A percentile compares a stretch with the other conserved stretches of the same genome.
Conservation (phyloP, 2,329 filamentous ascomycete genomes). For the Penicillium sp. region DNA sequence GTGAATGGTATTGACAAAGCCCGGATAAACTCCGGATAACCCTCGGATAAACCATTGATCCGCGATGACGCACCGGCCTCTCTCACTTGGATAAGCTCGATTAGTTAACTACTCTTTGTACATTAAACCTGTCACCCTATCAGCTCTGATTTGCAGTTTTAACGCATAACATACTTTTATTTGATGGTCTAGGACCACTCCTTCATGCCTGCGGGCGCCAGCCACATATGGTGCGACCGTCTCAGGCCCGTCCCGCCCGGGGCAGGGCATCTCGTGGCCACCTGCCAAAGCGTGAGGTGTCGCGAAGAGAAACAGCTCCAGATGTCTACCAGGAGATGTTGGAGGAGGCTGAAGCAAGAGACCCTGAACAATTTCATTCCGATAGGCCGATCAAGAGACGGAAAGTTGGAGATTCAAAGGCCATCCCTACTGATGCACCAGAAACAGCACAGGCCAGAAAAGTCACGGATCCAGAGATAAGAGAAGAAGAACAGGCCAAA, state of each 20-base stretch:
- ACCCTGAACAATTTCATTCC: conserved; percentile 21
- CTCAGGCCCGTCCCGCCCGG: conserved; percentile 14
- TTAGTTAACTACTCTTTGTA: neutral
- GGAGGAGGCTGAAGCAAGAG: conserved; percentile 36
- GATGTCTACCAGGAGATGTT: conserved; percentile 42
- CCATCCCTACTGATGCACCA: conserved; percentile 3
- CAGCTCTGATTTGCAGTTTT: neutral
- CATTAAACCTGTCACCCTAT: neutral
- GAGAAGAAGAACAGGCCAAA: conserved; percentile 6
- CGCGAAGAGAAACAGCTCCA: conserved; percentile 28
- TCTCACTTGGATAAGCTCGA: neutral
- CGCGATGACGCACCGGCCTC: conserved; percentile 17
- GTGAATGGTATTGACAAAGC: neutral
- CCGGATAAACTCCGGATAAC: conserved; percentile 14
- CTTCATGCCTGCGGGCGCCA: conserved; percentile 10
- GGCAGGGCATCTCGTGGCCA: conserved; percentile 9
- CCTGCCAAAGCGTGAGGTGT: conserved; percentile 7
- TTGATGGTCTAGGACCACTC: neutral
- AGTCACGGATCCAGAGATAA: conserved; percentile 1
- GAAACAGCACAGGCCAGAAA: conserved; percentile 11
- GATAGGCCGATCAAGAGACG: conserved; percentile 37
- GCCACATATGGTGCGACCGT: conserved; percentile 21
- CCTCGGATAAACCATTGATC: conserved; percentile 7
- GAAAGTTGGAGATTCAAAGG: conserved; percentile 30
- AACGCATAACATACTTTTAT: neutral